Evolutionary conservation across 495 filamentous ascomycete species (phyloP).

Genomic region (Penicillium taxi): DNA sequence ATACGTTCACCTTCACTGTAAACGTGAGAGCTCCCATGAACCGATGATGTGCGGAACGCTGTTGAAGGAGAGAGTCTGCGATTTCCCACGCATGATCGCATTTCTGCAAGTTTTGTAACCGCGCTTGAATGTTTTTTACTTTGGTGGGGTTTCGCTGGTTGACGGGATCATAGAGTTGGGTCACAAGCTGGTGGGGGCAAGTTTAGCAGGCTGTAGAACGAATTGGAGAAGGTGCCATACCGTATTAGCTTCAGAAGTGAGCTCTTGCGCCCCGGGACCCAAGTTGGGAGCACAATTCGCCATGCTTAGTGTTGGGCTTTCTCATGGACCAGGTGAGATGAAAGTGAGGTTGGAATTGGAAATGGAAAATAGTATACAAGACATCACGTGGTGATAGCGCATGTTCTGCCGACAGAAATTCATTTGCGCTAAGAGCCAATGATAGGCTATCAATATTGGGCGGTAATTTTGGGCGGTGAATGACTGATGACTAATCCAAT

Average conservation of each 20-base stretch:
- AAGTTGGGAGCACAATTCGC: constrained; percentile 6
- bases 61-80: constrained; percentile 60
- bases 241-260: constrained; percentile 13
- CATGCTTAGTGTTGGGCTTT: constrained; percentile 5
- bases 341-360: constrained; percentile 5
- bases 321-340: constrained; percentile 6
- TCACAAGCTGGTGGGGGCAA: constrained; percentile 23
- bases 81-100: constrained; percentile 78
- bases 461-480: too few species aligned
- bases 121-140: constrained; percentile 62
- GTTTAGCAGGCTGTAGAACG: background rate
- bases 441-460: background rate
- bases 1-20: constrained; percentile 75
- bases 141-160: constrained; percentile 40
- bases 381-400: constrained; percentile 11
- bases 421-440: background rate
- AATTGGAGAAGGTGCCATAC: constrained; percentile 1
- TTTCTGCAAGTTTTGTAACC: constrained; percentile 68
- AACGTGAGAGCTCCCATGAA: constrained; percentile 96
- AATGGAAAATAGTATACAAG: constrained; percentile 9
- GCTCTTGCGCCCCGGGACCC: constrained; percentile 7
- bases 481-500: too few species aligned
- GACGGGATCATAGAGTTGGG: constrained; percentile 63
- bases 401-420: constrained; percentile 2
- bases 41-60: constrained; percentile 57